Evolutionary conservation across 768 basidiomycete species (phyloP), one percentile per base, ranked within the genome.

Genomic region (Auriscalpium vulgare): DNA sequence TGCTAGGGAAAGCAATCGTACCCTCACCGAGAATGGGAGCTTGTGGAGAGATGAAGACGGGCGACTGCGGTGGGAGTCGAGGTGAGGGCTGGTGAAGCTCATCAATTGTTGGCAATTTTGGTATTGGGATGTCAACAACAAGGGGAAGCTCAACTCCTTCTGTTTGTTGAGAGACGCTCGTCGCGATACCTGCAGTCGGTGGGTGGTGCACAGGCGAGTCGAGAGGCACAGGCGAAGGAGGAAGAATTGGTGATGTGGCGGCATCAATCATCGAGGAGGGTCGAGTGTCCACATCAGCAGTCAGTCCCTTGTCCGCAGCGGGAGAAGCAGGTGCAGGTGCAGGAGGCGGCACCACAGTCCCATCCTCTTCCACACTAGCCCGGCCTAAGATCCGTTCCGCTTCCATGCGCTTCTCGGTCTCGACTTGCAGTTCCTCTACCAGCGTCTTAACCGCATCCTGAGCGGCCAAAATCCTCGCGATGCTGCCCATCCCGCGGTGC

Each of bases 341-440:
- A 3, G 48, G 53, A 7, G 54, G 51, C 6, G 48, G 52, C 8
- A 58, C 29, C 36, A 58, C 17, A 8, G 29, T 16, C 4, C 59
- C 59, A 1, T 56, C 53, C 2, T 61, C 53, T 4, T 47, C 56
- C 6, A 60, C 56, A 47, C 37, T 54, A 11, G 40, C 48, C 37
- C 14, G 57, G 48, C 56, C 59, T 29, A 76, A 51, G 34, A 65
- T 40, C 53, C 67, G 67, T 59, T 79, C 77, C 48, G 80, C 54
- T 23, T 69, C 66, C 48, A 87, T 44, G 38, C 85, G 70, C 60
- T 74, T 75, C 54, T 73, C 73, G 16, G 75, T 74, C 66, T 89
- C 85, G 8, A 64, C 61, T 58, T 82, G 74, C 45, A 91, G 66
- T 64, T 91, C 87, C 46, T 71, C 70, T 40, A 75, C 70, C n/a